phyloP scores from a whole-genome alignment of 768 basidiomycete genomes.

The Rhizopogon sp. region DNA sequence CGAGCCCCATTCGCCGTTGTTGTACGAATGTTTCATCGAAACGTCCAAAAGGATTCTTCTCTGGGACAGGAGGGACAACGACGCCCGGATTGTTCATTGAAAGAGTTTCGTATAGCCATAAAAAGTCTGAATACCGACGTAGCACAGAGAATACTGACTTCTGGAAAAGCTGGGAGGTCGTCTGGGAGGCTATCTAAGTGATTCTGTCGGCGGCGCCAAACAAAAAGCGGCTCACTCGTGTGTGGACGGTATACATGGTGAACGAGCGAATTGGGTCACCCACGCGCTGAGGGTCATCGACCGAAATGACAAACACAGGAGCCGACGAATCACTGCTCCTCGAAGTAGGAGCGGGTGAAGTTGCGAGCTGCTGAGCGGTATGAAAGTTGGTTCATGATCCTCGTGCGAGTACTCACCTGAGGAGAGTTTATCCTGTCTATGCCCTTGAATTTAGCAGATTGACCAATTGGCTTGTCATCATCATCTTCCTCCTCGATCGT shows the following conservation, averaged over 20 bases:
- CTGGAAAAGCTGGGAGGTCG: constrained; percentile 78
- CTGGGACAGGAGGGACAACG: constrained; percentile 93
- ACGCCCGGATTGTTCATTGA: constrained; percentile 92
- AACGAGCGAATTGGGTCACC: constrained; percentile 94
- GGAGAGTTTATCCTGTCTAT: constrained; percentile 17
- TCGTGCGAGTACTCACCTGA: constrained; percentile 7
- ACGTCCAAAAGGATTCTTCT: constrained; percentile 90
- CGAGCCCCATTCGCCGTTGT: constrained; percentile 76
- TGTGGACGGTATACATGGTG: constrained; percentile 96
- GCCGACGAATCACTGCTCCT: constrained; percentile 43
- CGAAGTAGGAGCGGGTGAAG: constrained; percentile 10
- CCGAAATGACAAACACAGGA: constrained; percentile 79
- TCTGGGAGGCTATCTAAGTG: constrained; percentile 37
- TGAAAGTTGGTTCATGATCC: not conserved
- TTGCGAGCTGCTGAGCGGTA: constrained; percentile 10
- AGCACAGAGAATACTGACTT: constrained; percentile 89
- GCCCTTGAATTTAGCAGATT: constrained; percentile 30
- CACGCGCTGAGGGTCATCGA: constrained; percentile 96
- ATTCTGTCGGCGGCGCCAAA: not conserved
- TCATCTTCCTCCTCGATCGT: constrained; percentile 47
- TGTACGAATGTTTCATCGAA: constrained; percentile 92
- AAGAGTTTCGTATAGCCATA: constrained; percentile 92
- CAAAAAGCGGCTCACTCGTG: constrained; percentile 47
- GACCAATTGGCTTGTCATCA: constrained; percentile 63
- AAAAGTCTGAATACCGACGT: constrained; percentile 95